Base-by-base conservation (phyloP, 1,284 basidiomycete genomes). In the Ustilago lituana region DNA sequence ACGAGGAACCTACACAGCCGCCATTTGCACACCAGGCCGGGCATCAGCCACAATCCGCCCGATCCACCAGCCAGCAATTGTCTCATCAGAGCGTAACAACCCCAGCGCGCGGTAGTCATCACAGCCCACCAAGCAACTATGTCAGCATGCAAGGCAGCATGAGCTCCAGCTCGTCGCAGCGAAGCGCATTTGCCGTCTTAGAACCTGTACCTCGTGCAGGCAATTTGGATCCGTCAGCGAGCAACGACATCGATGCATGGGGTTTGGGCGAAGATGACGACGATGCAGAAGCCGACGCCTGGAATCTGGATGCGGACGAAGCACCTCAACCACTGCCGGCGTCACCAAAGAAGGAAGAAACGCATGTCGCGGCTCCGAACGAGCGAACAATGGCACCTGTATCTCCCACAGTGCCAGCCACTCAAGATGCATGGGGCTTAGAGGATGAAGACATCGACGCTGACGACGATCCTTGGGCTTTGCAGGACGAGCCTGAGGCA, bases 241-340 rank as follows among this genome's bases (percentile, higher is more conserved):
- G 32, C 39, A 24, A 58, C 15, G 60, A 50, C 15, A 57, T 65
- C 10, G 74, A 76, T 23, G 74, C 74, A 5, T 76, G 74, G 74
- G 72, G 52, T n/a, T 37, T 76, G 22, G 58, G 50, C 12, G 74
- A 74, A 12, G 68, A 68, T 19, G 64, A 73, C 23, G 55, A 35
- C 17, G 44, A 55, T 31, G 50, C 52, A 14, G 67, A 54, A 15
- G 57, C 45, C 1, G 59, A 74, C 39, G 71, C 71, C 3, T 74
- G 73, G 73, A 58, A 54, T 4, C 41, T 75, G 5, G 32, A 58
- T 4, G 51, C 61, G 14, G 50, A 58, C 29, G 43, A 54, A 7
- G 49, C 26, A 7, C 24, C 39, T 7, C 23, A 29, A 19, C 44
- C 36, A 15, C 5, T 26, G 15, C 41, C 41, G 17, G 7, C 37